phyloP scores from a whole-genome alignment of 2,329 filamentous ascomycete genomes.

The Pseudocercospora macadamiae region DNA sequence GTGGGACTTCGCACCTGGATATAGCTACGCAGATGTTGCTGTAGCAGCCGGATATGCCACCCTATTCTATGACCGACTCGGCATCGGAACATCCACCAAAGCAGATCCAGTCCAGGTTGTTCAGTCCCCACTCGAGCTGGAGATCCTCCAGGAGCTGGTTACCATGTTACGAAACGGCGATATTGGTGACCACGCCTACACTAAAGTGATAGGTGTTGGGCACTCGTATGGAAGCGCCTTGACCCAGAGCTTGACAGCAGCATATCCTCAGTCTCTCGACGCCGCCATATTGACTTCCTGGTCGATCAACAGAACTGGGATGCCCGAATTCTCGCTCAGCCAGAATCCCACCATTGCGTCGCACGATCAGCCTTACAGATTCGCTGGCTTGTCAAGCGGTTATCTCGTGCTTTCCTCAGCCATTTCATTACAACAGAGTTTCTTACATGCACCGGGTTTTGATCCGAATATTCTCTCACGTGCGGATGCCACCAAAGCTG shows the following conservation, averaged over 20 bases:
- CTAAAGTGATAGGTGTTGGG: conserved; percentile 43
- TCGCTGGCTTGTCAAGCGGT: conserved; percentile 29
- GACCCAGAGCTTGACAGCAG: conserved; percentile 34
- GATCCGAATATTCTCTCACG: conserved; percentile 28
- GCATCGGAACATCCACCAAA: conserved; percentile 42
- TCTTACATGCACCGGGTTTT: conserved; percentile 35
- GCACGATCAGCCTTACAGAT: conserved; percentile 31
- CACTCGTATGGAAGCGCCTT: conserved; percentile 43
- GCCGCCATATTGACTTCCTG: conserved; percentile 43
- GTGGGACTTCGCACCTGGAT: conserved; percentile 40
- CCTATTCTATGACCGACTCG: conserved; percentile 47
- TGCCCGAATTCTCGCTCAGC: conserved; percentile 24
- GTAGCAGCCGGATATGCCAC: conserved; percentile 42
- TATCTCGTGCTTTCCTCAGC: conserved; percentile 30
- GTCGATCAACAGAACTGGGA: conserved; percentile 26
- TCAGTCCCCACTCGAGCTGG: conserved; percentile 42
- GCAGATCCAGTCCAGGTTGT: conserved; percentile 43
- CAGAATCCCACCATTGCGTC: conserved; percentile 32
- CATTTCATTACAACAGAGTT: conserved; percentile 31
- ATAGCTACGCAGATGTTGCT: conserved; percentile 46
- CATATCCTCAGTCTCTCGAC: conserved; percentile 39
- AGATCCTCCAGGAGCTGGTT: conserved; percentile 40
- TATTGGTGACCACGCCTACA: conserved; percentile 35
- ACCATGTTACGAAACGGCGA: conserved; percentile 32
- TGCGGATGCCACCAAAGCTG: conserved; percentile 29